Evolutionary conservation across 1,284 basidiomycete species (phyloP).

Genomic region (Cryptococcus sp.): DNA sequence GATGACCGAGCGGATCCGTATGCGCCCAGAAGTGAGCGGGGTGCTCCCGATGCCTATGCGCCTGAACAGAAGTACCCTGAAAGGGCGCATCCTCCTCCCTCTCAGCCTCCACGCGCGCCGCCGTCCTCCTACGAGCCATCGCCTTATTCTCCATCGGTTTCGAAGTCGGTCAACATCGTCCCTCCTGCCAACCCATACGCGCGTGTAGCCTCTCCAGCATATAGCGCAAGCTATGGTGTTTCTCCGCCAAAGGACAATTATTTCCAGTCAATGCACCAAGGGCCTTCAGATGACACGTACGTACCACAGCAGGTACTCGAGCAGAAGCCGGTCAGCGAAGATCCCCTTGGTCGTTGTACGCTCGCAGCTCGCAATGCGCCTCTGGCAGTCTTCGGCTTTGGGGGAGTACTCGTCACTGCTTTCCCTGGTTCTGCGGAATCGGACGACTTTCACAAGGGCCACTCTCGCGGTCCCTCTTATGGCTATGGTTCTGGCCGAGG

Average conservation of each 20-base stretch:
- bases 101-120: conserved; percentile 10
- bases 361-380: conserved; percentile 63
- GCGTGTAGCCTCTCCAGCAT: conserved; percentile 23
- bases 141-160: conserved; percentile 14
- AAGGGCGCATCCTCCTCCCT: neutral
- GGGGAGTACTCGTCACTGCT: conserved; percentile 79
- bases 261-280: conserved; percentile 65
- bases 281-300: conserved; percentile 69
- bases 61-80: neutral
- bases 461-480: conserved; percentile 60
- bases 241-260: conserved; percentile 39
- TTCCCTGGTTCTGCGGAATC: conserved; percentile 73
- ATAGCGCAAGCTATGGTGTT: conserved; percentile 27
- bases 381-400: conserved; percentile 83
- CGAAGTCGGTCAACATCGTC: conserved; percentile 10
- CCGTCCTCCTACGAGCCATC: conserved; percentile 20
- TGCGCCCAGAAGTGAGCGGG: neutral
- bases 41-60: neutral
- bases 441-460: conserved; percentile 73
- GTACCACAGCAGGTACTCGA: conserved; percentile 48
- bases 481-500: conserved; percentile 61
- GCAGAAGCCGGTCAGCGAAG: conserved; percentile 61
- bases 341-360: conserved; percentile 73
- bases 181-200: conserved; percentile 24
- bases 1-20: neutral